Evolutionary conservation across 2,329 filamentous ascomycete genomes (phyloP), one percentile per base, ranked within the genome.

Genomic region (Monosporascus sp.): DNA sequence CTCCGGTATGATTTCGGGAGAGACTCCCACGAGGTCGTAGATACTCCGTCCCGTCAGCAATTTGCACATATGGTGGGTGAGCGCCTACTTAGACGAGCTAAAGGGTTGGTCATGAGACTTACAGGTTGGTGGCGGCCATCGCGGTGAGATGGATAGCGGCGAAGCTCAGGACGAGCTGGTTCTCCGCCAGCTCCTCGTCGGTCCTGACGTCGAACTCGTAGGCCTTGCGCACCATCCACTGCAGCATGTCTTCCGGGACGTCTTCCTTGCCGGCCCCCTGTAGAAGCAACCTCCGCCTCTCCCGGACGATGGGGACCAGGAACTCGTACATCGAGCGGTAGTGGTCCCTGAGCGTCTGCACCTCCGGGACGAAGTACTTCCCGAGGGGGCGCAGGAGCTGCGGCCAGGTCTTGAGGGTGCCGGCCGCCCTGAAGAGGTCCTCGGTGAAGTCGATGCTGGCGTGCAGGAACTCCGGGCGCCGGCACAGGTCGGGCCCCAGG

Each of bases 81-180:
- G 27, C 4, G 11, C 9, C 3, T 31, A 31, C 27, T 31, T 14
- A 31, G 9, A 14, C 27, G 11, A 31, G 27, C 9, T 31, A 14
- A 31, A 31, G 27, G 27, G 27, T 8, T 14, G 9, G 27, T 8
- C 9, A 11, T 31, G 27, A 1, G 11, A 59, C 70, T 55, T 55
- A 74, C 70, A 58, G 72, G 55, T 68, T 78, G 0, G 72, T 75
- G 0, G 71, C 52, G 0, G 72, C 70, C 47, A 73, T 50, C 0
- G 73, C 70, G 0, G 76, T 80, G 0, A 76, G 79, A 55, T 79
- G 75, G 35, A 81, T 79, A 1, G 77, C 71, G 0, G 76, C 76
- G 56, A 79, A 73, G 41, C 68, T 74, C 17, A 79, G 55, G 0
- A 60, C 61, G 4, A 78, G 67, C 61, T 78, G 75, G 4, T 70